phyloP scores from a whole-genome alignment of 2,329 filamentous ascomycete genomes.

The Sporothrix pallida region DNA sequence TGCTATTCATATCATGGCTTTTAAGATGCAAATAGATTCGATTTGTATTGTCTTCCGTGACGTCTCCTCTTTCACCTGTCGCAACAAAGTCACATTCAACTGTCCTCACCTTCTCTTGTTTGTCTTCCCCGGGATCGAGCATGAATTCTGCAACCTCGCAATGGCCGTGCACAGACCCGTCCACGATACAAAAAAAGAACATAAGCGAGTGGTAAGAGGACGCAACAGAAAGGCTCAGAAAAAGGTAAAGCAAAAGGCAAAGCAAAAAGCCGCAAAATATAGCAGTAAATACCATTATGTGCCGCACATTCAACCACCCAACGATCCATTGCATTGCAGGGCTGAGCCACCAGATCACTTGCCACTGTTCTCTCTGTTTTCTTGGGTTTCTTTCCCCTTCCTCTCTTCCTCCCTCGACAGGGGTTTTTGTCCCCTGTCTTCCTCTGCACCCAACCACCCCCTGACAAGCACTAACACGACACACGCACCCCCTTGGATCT shows the following conservation, averaged over 20 bases:
- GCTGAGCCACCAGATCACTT: conserved; percentile 19
- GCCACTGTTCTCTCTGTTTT: not conserved
- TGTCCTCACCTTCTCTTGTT: not conserved
- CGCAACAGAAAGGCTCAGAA: not conserved
- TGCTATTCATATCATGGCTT: not conserved
- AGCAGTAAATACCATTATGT: not conserved
- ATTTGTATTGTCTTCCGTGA: too few species aligned
- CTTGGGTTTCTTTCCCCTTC: not conserved
- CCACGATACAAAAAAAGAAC: conserved; percentile 21
- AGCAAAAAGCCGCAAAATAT: not conserved
- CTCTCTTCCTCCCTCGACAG: conserved; percentile 5
- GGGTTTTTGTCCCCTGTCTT: conserved; percentile 18
- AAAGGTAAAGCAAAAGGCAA: not conserved
- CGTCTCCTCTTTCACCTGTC: not conserved
- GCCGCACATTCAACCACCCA: not conserved
- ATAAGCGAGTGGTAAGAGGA: not conserved
- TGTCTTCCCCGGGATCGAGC: conserved; percentile 17
- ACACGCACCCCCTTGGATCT: conserved; percentile 26
- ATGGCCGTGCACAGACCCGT: conserved; percentile 26
- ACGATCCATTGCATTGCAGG: not conserved
- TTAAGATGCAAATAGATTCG: not conserved
- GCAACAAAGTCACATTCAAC: not conserved
- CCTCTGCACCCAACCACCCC: conserved; percentile 18
- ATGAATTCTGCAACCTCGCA: conserved; percentile 24
- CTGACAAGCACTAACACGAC: conserved; percentile 29